Evolutionary conservation across 345 rosid species (phyloP), one percentile per base, ranked within the genome.

Genomic region (Sapria himalayana): DNA sequence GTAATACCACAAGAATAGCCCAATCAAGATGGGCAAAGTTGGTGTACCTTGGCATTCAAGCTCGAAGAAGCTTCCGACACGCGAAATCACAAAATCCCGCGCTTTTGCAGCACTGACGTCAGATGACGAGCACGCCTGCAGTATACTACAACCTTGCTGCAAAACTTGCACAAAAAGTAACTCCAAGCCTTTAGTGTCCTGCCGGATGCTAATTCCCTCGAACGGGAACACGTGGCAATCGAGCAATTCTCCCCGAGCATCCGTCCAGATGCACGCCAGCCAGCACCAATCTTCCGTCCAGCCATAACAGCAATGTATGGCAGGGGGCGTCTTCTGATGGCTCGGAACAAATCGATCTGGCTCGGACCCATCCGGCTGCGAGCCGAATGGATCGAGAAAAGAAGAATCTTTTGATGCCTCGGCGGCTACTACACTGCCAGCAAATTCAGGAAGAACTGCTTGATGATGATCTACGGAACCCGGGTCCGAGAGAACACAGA

Each of bases 281-380:
- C 99, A 91, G 40, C 93, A 80, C 99, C 99, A 91, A 64, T 91
- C 99, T 59, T 91, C 99, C 33, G 99, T 80, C 99, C 99, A 91
- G 15, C 95, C 95, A 52, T 91, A 91, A 65, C 95, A 91, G 56
- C 99, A 91, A 57, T 91, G 99, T 43, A 91, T 63, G 52, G 91
- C 77, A 27, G 95, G 84, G 52, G 52, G 66, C 40, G 64, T 36
- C 58, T 77, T 89, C 51, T 74, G 91, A 49, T 48, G 57, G 37
- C 67, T 49, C 34, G 67, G 50, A 13, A 55, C 67, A 53, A 54
- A 55, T 41, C 65, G 63, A 57, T 75, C 86, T 15, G 67, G 45
- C 57, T 71, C 92, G 38, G 71, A 66, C 41, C 75, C 77, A 49
- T 73, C 95, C 13, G 57, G 66, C 50, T 70, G 93, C 37, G 92